Evolutionary conservation across 139 green algal species (phyloP).

Genomic region (Chlamydomonas applanata): DNA sequence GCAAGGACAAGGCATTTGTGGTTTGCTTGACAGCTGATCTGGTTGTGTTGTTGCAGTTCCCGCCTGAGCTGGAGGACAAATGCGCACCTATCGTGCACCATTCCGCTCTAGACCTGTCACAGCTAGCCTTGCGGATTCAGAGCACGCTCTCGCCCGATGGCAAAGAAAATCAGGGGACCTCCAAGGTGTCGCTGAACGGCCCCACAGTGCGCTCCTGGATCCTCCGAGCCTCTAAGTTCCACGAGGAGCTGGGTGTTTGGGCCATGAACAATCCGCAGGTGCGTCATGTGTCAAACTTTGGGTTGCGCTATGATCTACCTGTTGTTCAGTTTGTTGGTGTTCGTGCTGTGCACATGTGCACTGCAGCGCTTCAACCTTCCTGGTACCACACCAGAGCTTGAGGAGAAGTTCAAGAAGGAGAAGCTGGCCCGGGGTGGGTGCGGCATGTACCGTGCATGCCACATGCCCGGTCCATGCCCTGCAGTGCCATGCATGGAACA

Average conservation of each 20-base stretch:
- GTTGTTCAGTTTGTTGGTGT: too few relatives aligned
- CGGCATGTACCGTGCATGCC: too few relatives aligned
- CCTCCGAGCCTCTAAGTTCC: not conserved
- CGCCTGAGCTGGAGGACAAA: slow-evolving; percentile 5
- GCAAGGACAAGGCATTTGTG: not conserved
- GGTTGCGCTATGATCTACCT: too few relatives aligned
- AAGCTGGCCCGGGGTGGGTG: too few relatives aligned
- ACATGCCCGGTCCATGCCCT: too few relatives aligned
- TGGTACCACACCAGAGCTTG: too few relatives aligned
- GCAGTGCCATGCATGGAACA: too few relatives aligned
- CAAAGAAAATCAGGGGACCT: not conserved
- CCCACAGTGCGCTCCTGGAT: not conserved
- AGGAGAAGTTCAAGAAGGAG: too few relatives aligned
- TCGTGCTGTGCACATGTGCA: too few relatives aligned
- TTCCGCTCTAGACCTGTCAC: not conserved
- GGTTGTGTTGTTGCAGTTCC: not conserved
- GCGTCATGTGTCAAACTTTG: too few relatives aligned
- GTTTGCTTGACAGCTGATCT: not conserved
- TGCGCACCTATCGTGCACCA: not conserved
- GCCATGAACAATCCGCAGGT: not conserved
- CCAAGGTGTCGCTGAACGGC: not conserved
- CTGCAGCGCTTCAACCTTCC: too few relatives aligned
- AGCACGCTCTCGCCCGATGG: not conserved
- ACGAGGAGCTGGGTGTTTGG: not conserved
- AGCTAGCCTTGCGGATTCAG: not conserved